These are phyloP conservation scores for Poteriospumella lacustris DNA, from an alignment of 108 stramenopile species.

Conservation along the genomic window DNA sequence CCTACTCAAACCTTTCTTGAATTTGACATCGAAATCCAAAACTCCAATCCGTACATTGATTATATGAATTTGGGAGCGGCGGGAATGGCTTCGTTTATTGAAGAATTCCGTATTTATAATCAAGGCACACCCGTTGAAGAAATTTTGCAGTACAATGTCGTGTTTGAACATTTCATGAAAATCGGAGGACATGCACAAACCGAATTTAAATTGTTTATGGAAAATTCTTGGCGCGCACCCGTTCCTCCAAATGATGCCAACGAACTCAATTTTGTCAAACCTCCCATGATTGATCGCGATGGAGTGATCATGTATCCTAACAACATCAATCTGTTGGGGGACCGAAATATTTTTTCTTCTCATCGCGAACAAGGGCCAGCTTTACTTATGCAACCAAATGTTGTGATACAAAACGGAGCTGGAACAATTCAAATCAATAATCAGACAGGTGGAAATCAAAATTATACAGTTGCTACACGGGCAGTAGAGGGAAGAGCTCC, in stretches of 20 bases:
- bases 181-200: slow-evolving; percentile 6
- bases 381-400: slow-evolving; percentile 8
- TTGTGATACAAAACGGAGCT: slow-evolving; percentile 7
- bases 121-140: slow-evolving; percentile 6
- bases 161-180: slow-evolving; percentile 9
- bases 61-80: slow-evolving; percentile 7
- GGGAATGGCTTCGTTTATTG: slow-evolving; percentile 7
- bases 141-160: slow-evolving; percentile 8
- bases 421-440: slow-evolving; percentile 9
- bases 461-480: slow-evolving; percentile 7
- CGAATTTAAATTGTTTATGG: slow-evolving; percentile 9
- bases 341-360: slow-evolving; percentile 9
- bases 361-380: slow-evolving; percentile 5
- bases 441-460: slow-evolving; percentile 7
- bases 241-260: slow-evolving; percentile 7
- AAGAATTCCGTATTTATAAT: slow-evolving; percentile 9
- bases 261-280: slow-evolving; percentile 8
- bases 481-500: slow-evolving; percentile 6
- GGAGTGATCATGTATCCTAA: slow-evolving; percentile 7
- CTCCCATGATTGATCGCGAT: slow-evolving; percentile 6
- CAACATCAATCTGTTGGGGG: slow-evolving; percentile 6
- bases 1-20: slow-evolving; percentile 7
- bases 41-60: slow-evolving; percentile 7
- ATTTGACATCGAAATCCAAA: slow-evolving; percentile 8
- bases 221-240: slow-evolving; percentile 6